Conservation (phyloP, 768 basidiomycete species). For the Hygrocybe punicea region DNA sequence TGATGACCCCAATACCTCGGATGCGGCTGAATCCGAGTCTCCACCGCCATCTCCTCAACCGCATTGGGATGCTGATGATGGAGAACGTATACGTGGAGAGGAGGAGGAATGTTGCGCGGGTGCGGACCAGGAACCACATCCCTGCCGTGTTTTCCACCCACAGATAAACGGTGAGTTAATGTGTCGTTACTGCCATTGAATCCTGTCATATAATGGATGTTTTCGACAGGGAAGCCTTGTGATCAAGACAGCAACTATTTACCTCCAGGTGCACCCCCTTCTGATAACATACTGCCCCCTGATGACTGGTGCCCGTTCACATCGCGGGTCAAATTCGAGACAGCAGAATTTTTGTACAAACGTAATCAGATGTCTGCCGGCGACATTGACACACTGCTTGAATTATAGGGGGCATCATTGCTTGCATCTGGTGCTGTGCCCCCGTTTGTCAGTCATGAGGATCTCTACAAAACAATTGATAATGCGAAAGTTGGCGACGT, state of each 20-base stretch:
- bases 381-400: neutral
- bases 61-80: too few relatives aligned
- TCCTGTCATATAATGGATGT: neutral
- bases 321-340: neutral
- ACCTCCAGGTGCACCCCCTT: neutral
- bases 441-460: constrained; percentile 22
- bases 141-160: neutral
- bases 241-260: neutral
- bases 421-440: constrained; percentile 4
- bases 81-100: too few relatives aligned
- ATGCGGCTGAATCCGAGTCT: too few relatives aligned
- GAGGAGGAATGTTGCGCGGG: too few relatives aligned
- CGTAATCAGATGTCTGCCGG: constrained; percentile 1
- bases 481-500: constrained; percentile 20
- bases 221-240: neutral
- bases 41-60: too few relatives aligned
- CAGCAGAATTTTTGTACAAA: constrained; percentile 3
- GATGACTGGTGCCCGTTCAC: neutral
- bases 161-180: neutral
- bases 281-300: neutral
- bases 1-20: neutral
- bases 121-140: neutral
- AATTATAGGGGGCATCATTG: constrained; percentile 1
- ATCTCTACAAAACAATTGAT: constrained; percentile 24
- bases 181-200: neutral